Evolutionary conservation across 2,329 filamentous ascomycete species (phyloP).

Genomic region (Huntiella decipiens): DNA sequence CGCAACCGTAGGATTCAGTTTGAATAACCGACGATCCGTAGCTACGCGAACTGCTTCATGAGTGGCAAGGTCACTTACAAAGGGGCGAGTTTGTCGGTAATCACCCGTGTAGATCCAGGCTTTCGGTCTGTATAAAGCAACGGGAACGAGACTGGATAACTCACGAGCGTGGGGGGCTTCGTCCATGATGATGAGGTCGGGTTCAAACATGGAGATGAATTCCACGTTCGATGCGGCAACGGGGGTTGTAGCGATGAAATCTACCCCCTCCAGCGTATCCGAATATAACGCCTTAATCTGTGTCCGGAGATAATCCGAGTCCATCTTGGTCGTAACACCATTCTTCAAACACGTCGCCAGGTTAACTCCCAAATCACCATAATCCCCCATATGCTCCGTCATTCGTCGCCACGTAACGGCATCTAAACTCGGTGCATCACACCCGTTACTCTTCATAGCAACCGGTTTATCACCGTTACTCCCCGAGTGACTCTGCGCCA

Average conservation of each 20-base stretch:
- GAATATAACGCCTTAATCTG: conserved; percentile 21
- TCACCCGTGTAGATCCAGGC: conserved; percentile 29
- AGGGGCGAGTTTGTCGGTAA: conserved; percentile 26
- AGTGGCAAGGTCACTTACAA: conserved; percentile 17
- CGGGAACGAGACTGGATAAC: conserved; percentile 25
- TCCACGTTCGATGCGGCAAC: conserved; percentile 21
- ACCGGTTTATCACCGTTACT: not conserved
- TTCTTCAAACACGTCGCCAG: conserved; percentile 17
- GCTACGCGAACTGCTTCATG: not conserved
- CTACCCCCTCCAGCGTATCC: conserved; percentile 20
- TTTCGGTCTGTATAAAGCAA: conserved; percentile 24
- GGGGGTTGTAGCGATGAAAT: conserved; percentile 28
- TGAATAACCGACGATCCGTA: conserved; percentile 9
- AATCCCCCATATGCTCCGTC: conserved; percentile 16
- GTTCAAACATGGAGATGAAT: conserved; percentile 41
- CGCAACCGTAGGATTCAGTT: conserved; percentile 14
- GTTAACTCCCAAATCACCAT: conserved; percentile 20
- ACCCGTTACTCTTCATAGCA: not conserved
- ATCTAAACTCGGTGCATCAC: too few species aligned
- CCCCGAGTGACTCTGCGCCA: conserved; percentile 10
- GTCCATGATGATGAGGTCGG: conserved; percentile 72
- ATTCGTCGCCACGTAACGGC: too few species aligned
- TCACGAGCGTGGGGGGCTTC: conserved; percentile 35
- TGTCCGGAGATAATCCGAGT: conserved; percentile 17
- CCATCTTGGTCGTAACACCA: conserved; percentile 11